phyloP scores from a whole-genome alignment of 2,329 filamentous ascomycete species.

The Fusarium marasasianum region DNA sequence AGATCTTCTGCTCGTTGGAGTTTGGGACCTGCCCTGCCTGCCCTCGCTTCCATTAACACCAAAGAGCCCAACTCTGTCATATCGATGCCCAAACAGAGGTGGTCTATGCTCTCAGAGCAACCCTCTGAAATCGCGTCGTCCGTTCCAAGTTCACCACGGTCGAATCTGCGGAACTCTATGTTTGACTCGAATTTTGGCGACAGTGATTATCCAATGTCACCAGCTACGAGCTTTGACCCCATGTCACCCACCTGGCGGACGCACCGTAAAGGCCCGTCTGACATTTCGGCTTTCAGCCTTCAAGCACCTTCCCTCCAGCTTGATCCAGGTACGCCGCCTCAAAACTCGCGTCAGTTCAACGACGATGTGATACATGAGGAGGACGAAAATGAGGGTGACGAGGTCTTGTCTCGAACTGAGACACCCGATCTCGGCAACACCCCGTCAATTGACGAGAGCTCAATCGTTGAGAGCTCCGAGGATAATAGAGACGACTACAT shows the following conservation, averaged over 20 bases:
- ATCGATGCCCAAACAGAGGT: constrained; percentile 62
- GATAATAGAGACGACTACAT: constrained; percentile 48
- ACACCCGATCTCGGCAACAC: constrained; percentile 42
- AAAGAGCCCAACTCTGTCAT: constrained; percentile 62
- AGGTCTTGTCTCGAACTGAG: constrained; percentile 28
- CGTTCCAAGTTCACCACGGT: constrained; percentile 82
- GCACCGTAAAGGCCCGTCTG: constrained; percentile 66
- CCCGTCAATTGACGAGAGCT: constrained; percentile 48
- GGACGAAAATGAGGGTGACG: constrained; percentile 47
- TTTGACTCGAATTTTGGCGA: constrained; percentile 74
- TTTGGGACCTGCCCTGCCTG: constrained; percentile 52
- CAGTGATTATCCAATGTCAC: constrained; percentile 81
- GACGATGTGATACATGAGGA: constrained; percentile 51
- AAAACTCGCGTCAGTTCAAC: constrained; percentile 34
- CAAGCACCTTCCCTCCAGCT: constrained; percentile 50
- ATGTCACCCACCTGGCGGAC: constrained; percentile 67
- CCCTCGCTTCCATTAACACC: constrained; percentile 54
- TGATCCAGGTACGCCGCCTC: constrained; percentile 46
- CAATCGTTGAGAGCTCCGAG: constrained; percentile 46
- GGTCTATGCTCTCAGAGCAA: constrained; percentile 64
- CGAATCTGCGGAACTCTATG: constrained; percentile 76
- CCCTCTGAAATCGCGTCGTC: constrained; percentile 77
- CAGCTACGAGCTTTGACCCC: constrained; percentile 78
- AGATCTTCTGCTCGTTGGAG: constrained; percentile 50
- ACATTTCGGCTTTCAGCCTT: constrained; percentile 63